These are phyloP conservation scores for Geotrichum phurueaensis DNA, from an alignment of 1,139 yeast genomes.

Conservation along the genomic window DNA sequence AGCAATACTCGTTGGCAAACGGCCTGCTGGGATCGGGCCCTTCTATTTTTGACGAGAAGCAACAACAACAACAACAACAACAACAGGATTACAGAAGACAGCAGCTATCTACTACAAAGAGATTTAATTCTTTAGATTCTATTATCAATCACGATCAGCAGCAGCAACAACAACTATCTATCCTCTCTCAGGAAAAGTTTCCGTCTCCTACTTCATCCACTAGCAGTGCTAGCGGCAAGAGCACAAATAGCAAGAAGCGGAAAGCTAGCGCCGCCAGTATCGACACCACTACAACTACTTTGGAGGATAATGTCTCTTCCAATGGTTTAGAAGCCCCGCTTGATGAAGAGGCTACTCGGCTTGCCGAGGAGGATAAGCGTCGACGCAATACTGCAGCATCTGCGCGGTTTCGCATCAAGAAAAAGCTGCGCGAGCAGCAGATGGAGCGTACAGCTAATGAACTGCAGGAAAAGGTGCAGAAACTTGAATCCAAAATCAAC, in stretches of 20 bases:
- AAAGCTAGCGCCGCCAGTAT: not conserved
- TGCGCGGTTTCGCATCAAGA: slow-evolving; percentile 72
- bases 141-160: slow-evolving; percentile 11
- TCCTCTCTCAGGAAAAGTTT: not conserved
- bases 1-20: slow-evolving; percentile 15
- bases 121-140: slow-evolving; percentile 3
- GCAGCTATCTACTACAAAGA: not conserved
- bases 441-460: slow-evolving; percentile 64
- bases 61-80: not conserved
- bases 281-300: not conserved
- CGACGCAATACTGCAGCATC: slow-evolving; percentile 75
- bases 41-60: not conserved
- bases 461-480: slow-evolving; percentile 54
- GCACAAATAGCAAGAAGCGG: slow-evolving; percentile 3
- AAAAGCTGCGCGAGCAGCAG: slow-evolving; percentile 76
- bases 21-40: slow-evolving; percentile 2
- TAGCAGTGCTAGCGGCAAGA: slow-evolving; percentile 13
- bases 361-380: slow-evolving; percentile 55
- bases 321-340: not conserved
- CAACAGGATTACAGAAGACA: not conserved
- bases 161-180: not conserved
- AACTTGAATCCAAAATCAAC: slow-evolving; percentile 55
- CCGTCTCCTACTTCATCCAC: not conserved
- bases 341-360: not conserved
- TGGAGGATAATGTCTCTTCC: not conserved